A percentile compares a stretch with the other conserved stretches of the same genome.
These are phyloP conservation scores for Cucurbita ficifolia DNA, from an alignment of 306 rosid genomes.

Conservation along the genomic window DNA sequence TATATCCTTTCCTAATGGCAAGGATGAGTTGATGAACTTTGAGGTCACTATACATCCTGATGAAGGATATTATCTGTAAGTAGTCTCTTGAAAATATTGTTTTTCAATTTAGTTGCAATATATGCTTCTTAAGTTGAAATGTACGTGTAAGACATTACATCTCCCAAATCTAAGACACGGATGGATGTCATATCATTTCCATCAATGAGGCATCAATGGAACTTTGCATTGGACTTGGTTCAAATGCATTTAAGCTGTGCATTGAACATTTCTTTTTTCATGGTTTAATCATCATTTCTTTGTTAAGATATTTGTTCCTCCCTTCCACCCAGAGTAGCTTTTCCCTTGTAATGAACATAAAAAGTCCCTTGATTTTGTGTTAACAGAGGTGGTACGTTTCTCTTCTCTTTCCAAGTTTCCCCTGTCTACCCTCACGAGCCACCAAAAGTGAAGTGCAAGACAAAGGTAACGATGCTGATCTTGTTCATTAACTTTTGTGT, in stretches of 20 bases:
- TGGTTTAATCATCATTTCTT: background rate
- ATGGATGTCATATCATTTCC: background rate
- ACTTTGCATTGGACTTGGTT: background rate
- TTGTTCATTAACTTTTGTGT: background rate
- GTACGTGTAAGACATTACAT: background rate
- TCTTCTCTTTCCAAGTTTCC: conserved; percentile 41
- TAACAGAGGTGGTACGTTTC: conserved; percentile 35
- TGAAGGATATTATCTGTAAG: conserved; percentile 48
- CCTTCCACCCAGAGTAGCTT: background rate
- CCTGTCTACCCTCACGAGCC: conserved; percentile 50
- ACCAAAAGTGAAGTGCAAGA: conserved; percentile 54
- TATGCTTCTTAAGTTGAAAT: background rate
- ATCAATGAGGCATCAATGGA: background rate
- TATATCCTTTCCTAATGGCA: conserved; percentile 40
- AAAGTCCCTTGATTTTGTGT: background rate
- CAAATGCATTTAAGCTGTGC: background rate
- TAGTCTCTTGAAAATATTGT: background rate
- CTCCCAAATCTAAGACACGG: background rate
- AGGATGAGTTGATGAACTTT: conserved; percentile 51
- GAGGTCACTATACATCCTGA: conserved; percentile 47
- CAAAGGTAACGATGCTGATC: conserved; percentile 23
- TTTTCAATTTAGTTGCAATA: background rate
- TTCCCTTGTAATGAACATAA: background rate
- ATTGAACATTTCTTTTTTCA: background rate
- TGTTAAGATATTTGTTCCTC: background rate